Conservation (phyloP, 2,329 filamentous ascomycete species). For the Aureobasidium mangrovei region DNA sequence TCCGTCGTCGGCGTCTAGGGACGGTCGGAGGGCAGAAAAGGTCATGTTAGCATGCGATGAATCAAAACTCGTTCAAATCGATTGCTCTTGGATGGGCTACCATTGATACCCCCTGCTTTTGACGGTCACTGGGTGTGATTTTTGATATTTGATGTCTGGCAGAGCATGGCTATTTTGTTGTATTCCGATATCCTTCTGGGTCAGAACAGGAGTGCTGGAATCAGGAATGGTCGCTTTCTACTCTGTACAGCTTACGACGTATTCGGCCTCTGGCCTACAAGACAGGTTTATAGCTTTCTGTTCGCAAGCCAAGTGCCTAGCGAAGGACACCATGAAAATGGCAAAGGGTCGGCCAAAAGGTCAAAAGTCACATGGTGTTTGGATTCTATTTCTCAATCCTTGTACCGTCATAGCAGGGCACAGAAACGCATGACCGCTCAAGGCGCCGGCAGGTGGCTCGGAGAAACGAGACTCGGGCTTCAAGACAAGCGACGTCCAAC, state of each 20-base stretch:
- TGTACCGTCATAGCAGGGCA: background rate
- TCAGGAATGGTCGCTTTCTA: no score
- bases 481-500: background rate
- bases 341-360: background rate
- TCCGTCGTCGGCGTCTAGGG: slow-evolving; percentile 5
- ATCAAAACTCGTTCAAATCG: slow-evolving; percentile 15
- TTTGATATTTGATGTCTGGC: no score
- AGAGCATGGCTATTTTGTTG: no score
- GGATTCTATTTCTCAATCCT: background rate
- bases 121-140: background rate
- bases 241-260: no score
- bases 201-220: no score
- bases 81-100: background rate
- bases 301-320: no score
- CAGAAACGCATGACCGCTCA: background rate
- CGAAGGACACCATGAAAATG: no score
- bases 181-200: no score
- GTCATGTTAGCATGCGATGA: slow-evolving; percentile 16
- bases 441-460: slow-evolving; percentile 5
- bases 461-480: background rate
- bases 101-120: no score
- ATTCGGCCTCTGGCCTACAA: no score
- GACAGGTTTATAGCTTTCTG: no score
- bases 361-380: background rate
- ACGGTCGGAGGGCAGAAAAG: slow-evolving; percentile 13